A percentile compares a stretch with the other conserved stretches of the same genome.
phyloP scores from a whole-genome alignment of 441 rosid genomes.

The Mallotus japonicus region DNA sequence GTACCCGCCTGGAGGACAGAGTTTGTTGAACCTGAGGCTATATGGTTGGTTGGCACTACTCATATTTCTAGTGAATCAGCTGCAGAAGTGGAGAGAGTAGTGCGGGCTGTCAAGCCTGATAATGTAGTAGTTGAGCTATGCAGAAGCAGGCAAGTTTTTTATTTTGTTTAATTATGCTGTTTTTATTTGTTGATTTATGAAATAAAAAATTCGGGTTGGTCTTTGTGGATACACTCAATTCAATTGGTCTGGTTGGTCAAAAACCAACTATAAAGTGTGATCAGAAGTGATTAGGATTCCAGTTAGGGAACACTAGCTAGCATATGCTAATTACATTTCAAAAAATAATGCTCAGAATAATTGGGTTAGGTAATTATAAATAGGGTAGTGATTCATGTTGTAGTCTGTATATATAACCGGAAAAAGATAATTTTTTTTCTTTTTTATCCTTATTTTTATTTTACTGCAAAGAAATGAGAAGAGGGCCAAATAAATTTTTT shows the following conservation, averaged over 20 bases:
- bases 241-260: background rate
- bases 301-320: background rate
- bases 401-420: no score
- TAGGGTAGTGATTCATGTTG: no score
- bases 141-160: conserved; percentile 65
- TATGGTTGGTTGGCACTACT: conserved; percentile 75
- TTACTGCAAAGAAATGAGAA: no score
- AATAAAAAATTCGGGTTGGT: background rate
- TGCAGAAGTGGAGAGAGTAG: conserved; percentile 61
- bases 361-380: no score
- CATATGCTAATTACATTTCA: background rate
- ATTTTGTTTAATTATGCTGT: background rate
- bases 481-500: no score
- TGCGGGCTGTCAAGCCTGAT: conserved; percentile 59
- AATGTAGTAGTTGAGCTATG: conserved; percentile 91
- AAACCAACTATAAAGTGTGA: background rate
- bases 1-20: conserved; percentile 75
- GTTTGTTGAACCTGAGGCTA: conserved; percentile 69
- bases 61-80: conserved; percentile 68
- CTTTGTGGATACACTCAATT: background rate
- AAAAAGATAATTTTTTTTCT: no score
- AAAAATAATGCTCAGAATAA: no score
- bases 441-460: no score
- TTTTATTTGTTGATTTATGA: background rate
- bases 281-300: background rate